Conservation (phyloP, 129 eudicot genomes). For the Deinandra increscens region DNA sequence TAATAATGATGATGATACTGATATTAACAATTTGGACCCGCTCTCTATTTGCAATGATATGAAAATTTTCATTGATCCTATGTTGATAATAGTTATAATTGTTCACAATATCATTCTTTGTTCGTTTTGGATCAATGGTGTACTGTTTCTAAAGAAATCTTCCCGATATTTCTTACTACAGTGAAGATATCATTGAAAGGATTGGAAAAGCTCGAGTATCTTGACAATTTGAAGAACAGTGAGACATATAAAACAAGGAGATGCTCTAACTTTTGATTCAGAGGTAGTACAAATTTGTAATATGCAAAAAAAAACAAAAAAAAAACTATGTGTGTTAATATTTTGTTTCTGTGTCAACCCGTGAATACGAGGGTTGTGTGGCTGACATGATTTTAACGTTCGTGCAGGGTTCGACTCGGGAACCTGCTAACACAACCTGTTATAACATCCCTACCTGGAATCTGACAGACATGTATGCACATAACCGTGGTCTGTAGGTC, state of each 20-base stretch:
- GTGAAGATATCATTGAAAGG: background rate
- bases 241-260: background rate
- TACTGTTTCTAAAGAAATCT: background rate
- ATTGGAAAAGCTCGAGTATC: background rate
- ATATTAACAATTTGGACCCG: too few species aligned
- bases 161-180: background rate
- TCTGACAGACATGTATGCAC: constrained; percentile 2
- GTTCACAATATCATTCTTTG: background rate
- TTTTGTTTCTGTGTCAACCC: too few species aligned
- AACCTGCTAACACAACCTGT: too few species aligned
- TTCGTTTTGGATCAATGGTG: background rate
- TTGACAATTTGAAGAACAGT: background rate
- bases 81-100: background rate
- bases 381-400: too few species aligned
- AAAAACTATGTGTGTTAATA: too few species aligned
- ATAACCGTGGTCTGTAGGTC: constrained; percentile 18
- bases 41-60: too few species aligned
- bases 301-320: too few species aligned
- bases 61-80: background rate
- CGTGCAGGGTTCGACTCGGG: too few species aligned
- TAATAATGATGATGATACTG: too few species aligned
- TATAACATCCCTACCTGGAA: background rate
- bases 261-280: background rate
- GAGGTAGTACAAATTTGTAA: background rate
- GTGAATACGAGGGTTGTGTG: too few species aligned